Percentiles rank a stretch among this genome's conserved stretches.
Evolutionary conservation across 2,329 filamentous ascomycete genomes (phyloP).

Genomic region (Colletotrichum lini): DNA sequence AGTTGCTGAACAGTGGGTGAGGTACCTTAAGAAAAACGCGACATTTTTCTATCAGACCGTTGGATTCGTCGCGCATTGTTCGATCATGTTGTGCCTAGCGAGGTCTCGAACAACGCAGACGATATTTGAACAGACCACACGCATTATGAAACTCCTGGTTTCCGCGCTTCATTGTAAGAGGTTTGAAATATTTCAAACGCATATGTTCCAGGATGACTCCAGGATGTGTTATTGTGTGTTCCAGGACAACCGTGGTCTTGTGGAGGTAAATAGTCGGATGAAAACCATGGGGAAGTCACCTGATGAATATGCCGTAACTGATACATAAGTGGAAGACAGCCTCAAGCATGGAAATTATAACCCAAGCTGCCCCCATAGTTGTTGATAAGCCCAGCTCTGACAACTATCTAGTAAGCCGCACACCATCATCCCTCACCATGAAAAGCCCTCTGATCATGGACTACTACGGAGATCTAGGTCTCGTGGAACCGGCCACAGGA

Average conservation of each 20-base stretch:
- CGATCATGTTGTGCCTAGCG: background rate
- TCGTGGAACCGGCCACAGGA: background rate
- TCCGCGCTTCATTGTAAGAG: no score
- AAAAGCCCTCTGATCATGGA: background rate
- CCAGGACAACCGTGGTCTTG: no score
- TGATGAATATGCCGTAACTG: background rate
- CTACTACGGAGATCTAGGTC: background rate
- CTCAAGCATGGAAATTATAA: no score
- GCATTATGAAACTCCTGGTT: no score
- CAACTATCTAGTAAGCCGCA: no score
- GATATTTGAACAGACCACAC: background rate
- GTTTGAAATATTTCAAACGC: no score
- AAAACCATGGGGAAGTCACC: background rate
- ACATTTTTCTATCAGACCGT: no score
- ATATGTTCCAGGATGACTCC: background rate
- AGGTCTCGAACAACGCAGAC: background rate
- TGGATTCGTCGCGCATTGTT: background rate
- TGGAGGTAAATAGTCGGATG: background rate
- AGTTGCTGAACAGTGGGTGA: background rate
- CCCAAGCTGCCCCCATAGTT: background rate
- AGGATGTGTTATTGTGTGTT: background rate
- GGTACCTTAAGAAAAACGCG: no score
- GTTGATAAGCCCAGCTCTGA: background rate
- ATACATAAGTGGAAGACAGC: background rate
- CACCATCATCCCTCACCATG: background rate